phyloP scores from a whole-genome alignment of 2,329 filamentous ascomycete genomes.

The Pleurostoma richardsiae region DNA sequence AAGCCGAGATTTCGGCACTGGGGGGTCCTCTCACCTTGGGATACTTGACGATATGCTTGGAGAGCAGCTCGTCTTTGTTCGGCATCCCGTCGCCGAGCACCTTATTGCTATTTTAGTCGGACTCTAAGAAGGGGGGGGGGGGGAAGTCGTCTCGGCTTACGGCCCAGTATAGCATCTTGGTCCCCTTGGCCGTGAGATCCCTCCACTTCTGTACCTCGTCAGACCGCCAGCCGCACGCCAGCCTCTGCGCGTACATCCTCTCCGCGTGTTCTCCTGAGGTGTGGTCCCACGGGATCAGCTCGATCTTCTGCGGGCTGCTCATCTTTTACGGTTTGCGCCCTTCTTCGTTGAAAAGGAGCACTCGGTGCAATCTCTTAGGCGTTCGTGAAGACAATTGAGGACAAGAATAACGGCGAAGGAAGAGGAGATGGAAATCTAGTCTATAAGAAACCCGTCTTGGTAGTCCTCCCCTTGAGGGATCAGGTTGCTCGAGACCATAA shows the following conservation, averaged over 20 bases:
- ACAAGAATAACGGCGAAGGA: too few species aligned
- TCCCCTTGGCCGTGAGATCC: constrained; percentile 23
- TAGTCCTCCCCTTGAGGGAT: too few species aligned
- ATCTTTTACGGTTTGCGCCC: too few species aligned
- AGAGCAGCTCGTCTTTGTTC: constrained; percentile 20
- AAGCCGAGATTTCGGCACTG: not conserved
- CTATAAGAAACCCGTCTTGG: too few species aligned
- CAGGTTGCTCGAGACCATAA: too few species aligned
- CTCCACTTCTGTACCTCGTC: constrained; percentile 29
- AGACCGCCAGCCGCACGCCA: constrained; percentile 38
- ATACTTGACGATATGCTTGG: constrained; percentile 21
- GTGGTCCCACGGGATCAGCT: constrained; percentile 39
- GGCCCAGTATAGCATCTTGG: constrained; percentile 33
- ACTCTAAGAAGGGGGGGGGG: not conserved
- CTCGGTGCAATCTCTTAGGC: too few species aligned
- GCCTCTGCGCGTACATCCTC: constrained; percentile 35
- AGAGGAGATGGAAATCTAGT: too few species aligned
- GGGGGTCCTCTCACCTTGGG: constrained; percentile 17
- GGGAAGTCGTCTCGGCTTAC: constrained; percentile 18
- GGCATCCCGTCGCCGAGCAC: constrained; percentile 20
- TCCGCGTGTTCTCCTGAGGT: constrained; percentile 29
- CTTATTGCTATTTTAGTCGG: constrained; percentile 11
- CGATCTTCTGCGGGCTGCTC: constrained; percentile 12
- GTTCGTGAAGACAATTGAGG: too few species aligned
- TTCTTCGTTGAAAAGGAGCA: too few species aligned